Base-by-base conservation (phyloP, 169 alveolate species). In the Eimeria praecox region DNA sequence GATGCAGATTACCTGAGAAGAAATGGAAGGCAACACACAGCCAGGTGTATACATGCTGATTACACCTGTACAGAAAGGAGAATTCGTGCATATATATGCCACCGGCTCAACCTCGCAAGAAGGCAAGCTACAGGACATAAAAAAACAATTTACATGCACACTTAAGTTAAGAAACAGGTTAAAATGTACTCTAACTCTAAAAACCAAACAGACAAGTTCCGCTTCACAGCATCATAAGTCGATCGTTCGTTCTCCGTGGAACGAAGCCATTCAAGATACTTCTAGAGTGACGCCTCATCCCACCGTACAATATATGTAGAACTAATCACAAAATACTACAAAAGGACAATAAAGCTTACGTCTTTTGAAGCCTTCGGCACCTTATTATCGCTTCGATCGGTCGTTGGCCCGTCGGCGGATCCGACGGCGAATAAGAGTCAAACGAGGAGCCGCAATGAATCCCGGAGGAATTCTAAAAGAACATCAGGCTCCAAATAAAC, bases 391-490 rank as follows among this genome's bases (percentile, higher is more conserved):
- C 78, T n/a, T 33, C 46, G 24, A 33, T 69, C 78, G 22, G 46
- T 33, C 27, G 16, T 4, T 69, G 78, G 78, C 78, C 78, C 78
- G 78, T 69, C 78, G 78, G 78, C 46, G 46, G 78, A 30, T 69
- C 78, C 46, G 75, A 64, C 40, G 44, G 78, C 73, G 73, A 24
- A 27, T 3, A 27, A 24, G 38, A 42, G 78, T 69, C 46, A 27
- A 69, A 33, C 78, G 46, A 33, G 44, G 44, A 6, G 46, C 46
- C 46, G 5, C 46, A 69, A 8, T 6, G 42, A 9, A 35, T 3
- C 86, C 56, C 86, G 35, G 18, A 38, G 59, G 59, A 40, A 75
- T 75, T 40, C 1, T 35, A 75, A 42, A 40, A 18, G 33, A 40
- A 75, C 18, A 3, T 75, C 16, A 3, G 4, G 30, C 56, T 22